phyloP scores from a whole-genome alignment of 2,329 filamentous ascomycete species.

The Pleurostoma richardsiae region DNA sequence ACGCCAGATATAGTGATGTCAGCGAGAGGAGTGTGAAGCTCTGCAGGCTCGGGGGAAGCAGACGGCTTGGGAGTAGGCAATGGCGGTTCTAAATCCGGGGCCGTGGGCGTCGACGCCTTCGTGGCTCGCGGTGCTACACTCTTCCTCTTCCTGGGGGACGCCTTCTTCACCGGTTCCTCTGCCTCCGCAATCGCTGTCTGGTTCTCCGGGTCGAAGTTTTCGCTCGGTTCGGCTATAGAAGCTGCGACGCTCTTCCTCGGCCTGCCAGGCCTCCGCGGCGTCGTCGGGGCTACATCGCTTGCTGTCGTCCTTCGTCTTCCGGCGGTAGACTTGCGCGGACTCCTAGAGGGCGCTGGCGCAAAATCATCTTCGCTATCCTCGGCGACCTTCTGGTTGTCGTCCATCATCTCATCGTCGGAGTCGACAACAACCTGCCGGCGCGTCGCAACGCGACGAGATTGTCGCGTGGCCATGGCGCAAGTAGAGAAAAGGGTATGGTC shows the following conservation, averaged over 20 bases:
- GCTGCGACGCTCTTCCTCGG: conserved; percentile 33
- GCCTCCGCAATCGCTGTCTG: conserved; percentile 22
- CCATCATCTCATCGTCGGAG: conserved; percentile 68
- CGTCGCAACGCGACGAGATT: conserved; percentile 43
- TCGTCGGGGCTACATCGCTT: conserved; percentile 24
- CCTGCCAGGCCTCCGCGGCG: conserved; percentile 25
- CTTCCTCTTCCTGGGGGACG: conserved; percentile 64
- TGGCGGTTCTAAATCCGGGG: conserved; percentile 31
- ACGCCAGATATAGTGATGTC: conserved; percentile 67
- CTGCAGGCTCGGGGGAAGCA: conserved; percentile 49
- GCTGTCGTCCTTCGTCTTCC: conserved; percentile 34
- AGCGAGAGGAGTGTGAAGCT: conserved; percentile 56
- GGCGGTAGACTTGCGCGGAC: conserved; percentile 29
- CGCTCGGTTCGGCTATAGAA: conserved; percentile 53
- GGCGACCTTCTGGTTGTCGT: conserved; percentile 43
- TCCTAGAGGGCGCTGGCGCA: conserved; percentile 63
- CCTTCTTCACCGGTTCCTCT: conserved; percentile 27
- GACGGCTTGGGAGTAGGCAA: conserved; percentile 48
- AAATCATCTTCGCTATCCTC: conserved; percentile 73
- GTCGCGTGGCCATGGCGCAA: conserved; percentile 33
- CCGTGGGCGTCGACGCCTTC: conserved; percentile 23
- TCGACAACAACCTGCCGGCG: conserved; percentile 73
- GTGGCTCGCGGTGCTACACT: conserved; percentile 41
- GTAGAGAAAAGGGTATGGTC: neutral
- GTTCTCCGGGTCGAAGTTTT: conserved; percentile 53